Evolutionary conservation across 2,329 filamentous ascomycete species (phyloP), one percentile per base, ranked within the genome.

Genomic region (Fusarium sp.): DNA sequence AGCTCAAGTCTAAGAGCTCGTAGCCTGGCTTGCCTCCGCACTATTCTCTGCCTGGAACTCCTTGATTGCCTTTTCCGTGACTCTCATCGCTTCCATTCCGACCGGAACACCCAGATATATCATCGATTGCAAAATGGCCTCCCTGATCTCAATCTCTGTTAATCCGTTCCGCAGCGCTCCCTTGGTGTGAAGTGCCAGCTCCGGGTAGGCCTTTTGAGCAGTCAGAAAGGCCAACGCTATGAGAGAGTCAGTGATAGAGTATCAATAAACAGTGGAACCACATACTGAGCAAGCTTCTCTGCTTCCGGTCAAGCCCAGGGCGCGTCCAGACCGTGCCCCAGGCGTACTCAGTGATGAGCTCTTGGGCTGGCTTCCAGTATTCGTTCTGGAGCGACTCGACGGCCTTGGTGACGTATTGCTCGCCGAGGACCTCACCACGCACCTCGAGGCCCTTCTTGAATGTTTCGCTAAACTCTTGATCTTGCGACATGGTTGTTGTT

Each of bases 321-420:
- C 73, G 66, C 4, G 69, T 70, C 73, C 73, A 75, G 3, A 75
- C 64, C 1, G 63, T 66, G 0, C 73, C 73, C 73, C 73, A 75
- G 0, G 69, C 73, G 1, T 68, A 70, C 7, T 73, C 66, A 2
- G 73, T 75, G 5, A 75, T 75, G 11, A 74, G 59, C 11, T 75
- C 73, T 22, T 75, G 73, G 0, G 66, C 72, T 11, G 73, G 73
- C 6, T 63, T 71, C 64, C 72, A 75, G 47, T 74, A 75, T 27
- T 75, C 73, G 8, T 75, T 66, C 5, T 75, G 42, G 54, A 25
- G 65, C 36, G 40, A 40, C 29, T 40, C 66, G 47, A 69, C 11
- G 16, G 73, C 73, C 62, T 71, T 74, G 42, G 63, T 64, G 63
- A 75, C 73, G 42, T 75, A 75, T 65, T 75, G 45, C 13, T 75